Evolutionary conservation across 2,329 filamentous ascomycete species (phyloP), one percentile per base, ranked within the genome.

Genomic region (Colletotrichum endophyticum): DNA sequence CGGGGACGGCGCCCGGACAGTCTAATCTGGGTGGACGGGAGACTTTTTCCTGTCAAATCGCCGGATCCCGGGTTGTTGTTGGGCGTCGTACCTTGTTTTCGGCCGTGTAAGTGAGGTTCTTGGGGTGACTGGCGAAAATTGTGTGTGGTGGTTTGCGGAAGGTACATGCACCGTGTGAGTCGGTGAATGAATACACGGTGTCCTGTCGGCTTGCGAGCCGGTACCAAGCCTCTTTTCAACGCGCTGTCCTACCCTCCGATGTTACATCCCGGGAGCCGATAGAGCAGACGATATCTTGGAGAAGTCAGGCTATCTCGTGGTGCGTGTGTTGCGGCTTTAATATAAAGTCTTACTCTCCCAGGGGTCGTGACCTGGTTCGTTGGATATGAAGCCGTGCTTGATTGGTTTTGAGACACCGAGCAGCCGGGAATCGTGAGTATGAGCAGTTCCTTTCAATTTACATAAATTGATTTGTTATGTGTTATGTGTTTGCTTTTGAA

Each of bases 71-170:
- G 49, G 66, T 27, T 57, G 16, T 15, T 12, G 27, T 30, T 59
- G 5, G 49, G 19, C 9, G 16, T 16, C 32, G 30, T 53, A 25
- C 61, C 61, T 53, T 57, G 64, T 44, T 70, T 49, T n/a, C 19
- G 66, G 67, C 22, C 70, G 73, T 76, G 73, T 76, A 76, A 76
- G 73, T 76, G 73, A 76, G 64, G 62, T 71, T n/a, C 27, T 2
- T 27, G 57, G 39, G 49, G 34, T 66, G 19, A 30, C 36, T 34
- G 19, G 61, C 34, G 61, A 49, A 64, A 73, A 76, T 73, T 53
- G 32, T 49, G 36, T 57, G 56, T 27, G 39, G 49, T 66, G 13
- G 32, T 63, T 49, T 22, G 73, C 28, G 19, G 16, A 25, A 73
- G 16, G 73, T 76, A 76, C 57, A 27, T n/a, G 8, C 13, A 69